phyloP scores from a whole-genome alignment of 2,329 filamentous ascomycete species.

The Pyrenochaeta sp. region DNA sequence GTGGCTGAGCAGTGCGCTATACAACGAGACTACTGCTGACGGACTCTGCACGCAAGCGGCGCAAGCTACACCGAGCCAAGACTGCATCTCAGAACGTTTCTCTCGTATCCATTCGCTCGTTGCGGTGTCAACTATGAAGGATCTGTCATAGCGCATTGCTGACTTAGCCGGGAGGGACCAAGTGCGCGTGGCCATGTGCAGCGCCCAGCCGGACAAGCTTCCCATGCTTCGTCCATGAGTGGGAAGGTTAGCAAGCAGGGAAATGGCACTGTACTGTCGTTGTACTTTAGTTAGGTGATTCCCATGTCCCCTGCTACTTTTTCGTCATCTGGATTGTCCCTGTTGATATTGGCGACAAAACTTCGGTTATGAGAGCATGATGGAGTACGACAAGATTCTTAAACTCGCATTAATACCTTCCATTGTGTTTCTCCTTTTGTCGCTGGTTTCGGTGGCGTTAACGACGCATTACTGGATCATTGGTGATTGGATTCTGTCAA shows the following conservation, averaged over 20 bases:
- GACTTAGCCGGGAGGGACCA: slow-evolving; percentile 3
- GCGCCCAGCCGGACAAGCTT: slow-evolving; percentile 20
- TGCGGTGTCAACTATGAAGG: slow-evolving; percentile 6
- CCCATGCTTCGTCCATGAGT: slow-evolving; percentile 9
- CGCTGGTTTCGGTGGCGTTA: slow-evolving; percentile 36
- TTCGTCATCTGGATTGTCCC: slow-evolving; percentile 6
- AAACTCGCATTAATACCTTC: slow-evolving; percentile 32
- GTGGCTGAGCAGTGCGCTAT: slow-evolving; percentile 10
- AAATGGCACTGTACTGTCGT: slow-evolving; percentile 3
- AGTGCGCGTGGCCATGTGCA: slow-evolving; percentile 16
- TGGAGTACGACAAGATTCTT: slow-evolving; percentile 32
- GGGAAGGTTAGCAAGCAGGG: slow-evolving; percentile 14
- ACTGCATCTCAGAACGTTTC: slow-evolving; percentile 5
- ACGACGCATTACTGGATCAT: slow-evolving; percentile 43
- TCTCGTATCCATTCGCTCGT: slow-evolving; percentile 13
- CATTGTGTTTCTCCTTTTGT: slow-evolving; percentile 37
- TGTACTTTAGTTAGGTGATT: slow-evolving; percentile 20
- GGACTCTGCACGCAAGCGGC: slow-evolving; percentile 9
- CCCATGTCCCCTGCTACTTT: slow-evolving; percentile 19
- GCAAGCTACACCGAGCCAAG: slow-evolving; percentile 8
- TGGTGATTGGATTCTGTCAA: slow-evolving; percentile 36
- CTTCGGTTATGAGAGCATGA: slow-evolving; percentile 9
- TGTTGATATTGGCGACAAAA: slow-evolving; percentile 11
- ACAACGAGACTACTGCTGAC: slow-evolving; percentile 2
- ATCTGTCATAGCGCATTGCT: slow-evolving; percentile 16